Conservation (phyloP, 768 basidiomycete genomes). For the Dentipellis fragilis region DNA sequence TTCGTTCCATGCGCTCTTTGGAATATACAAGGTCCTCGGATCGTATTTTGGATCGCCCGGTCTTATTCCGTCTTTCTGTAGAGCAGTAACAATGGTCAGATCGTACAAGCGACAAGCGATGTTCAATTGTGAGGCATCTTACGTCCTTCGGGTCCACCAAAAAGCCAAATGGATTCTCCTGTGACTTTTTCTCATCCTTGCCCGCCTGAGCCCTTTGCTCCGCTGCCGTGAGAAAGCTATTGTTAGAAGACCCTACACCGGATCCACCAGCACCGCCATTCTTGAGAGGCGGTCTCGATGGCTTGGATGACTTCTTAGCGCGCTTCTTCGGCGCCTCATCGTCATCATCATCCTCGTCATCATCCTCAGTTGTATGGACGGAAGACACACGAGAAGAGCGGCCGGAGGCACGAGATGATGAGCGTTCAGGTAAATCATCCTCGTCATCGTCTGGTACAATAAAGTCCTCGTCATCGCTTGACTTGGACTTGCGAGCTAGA, state of each 20-base stretch:
- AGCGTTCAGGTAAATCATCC: conserved; percentile 23
- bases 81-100: neutral
- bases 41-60: conserved; percentile 86
- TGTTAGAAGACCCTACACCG: conserved; percentile 17
- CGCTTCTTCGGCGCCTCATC: conserved; percentile 22
- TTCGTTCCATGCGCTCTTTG: conserved; percentile 59
- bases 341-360: conserved; percentile 28
- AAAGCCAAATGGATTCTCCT: conserved; percentile 72
- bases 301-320: conserved; percentile 25
- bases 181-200: conserved; percentile 74
- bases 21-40: conserved; percentile 78
- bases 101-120: neutral
- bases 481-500: conserved; percentile 31
- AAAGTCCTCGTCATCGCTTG: conserved; percentile 63
- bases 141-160: conserved; percentile 66
- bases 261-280: conserved; percentile 21
- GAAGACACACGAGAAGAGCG: conserved; percentile 21
- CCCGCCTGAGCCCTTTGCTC: conserved; percentile 66
- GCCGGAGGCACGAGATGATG: conserved; percentile 44
- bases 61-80: conserved; percentile 67
- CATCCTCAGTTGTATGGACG: conserved; percentile 8
- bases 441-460: conserved; percentile 52
- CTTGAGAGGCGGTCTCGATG: conserved; percentile 22
- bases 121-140: conserved; percentile 14
- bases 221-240: conserved; percentile 70